Conservation (phyloP, 192 early-diverging fungal genomes). For the Chytriomyces hyalinus region DNA sequence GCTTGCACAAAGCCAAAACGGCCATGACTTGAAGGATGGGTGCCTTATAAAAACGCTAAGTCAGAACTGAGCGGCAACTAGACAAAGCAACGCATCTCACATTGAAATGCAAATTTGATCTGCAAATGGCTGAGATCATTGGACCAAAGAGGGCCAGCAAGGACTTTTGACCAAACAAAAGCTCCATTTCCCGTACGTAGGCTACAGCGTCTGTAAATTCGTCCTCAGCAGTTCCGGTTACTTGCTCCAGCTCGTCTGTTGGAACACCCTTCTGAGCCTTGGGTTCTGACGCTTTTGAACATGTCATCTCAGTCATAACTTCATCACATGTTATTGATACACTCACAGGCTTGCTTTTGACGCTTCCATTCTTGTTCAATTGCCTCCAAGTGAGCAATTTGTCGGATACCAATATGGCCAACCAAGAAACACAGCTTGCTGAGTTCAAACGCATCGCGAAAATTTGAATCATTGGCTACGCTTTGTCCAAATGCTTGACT, state of each 20-base stretch:
- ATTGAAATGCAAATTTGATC: constrained; percentile 79
- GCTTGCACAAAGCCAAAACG: constrained; percentile 86
- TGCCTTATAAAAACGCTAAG: constrained; percentile 58
- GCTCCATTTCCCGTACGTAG: constrained; percentile 87
- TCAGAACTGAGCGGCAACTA: neutral
- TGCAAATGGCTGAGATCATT: constrained; percentile 80
- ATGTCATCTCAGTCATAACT: constrained; percentile 15
- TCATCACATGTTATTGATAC: neutral
- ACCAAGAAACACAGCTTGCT: constrained; percentile 89
- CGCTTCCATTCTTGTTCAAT: constrained; percentile 94
- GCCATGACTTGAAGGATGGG: constrained; percentile 87
- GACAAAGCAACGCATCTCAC: constrained; percentile 47
- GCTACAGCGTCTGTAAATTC: constrained; percentile 90
- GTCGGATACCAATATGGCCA: constrained; percentile 95
- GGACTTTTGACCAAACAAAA: constrained; percentile 80
- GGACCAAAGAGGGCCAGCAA: constrained; percentile 83
- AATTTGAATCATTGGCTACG: neutral
- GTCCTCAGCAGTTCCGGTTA: constrained; percentile 91
- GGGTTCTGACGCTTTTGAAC: neutral
- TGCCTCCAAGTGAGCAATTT: constrained; percentile 93
- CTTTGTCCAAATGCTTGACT: neutral
- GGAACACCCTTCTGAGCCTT: constrained; percentile 20
- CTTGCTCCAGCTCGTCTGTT: constrained; percentile 88
- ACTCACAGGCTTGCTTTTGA: constrained; percentile 58
- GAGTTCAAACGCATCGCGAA: constrained; percentile 72